A percentile compares a stretch with the other conserved stretches of the same genome.
Evolutionary conservation across 768 basidiomycete species (phyloP).

Genomic region (Agaricus blazei): DNA sequence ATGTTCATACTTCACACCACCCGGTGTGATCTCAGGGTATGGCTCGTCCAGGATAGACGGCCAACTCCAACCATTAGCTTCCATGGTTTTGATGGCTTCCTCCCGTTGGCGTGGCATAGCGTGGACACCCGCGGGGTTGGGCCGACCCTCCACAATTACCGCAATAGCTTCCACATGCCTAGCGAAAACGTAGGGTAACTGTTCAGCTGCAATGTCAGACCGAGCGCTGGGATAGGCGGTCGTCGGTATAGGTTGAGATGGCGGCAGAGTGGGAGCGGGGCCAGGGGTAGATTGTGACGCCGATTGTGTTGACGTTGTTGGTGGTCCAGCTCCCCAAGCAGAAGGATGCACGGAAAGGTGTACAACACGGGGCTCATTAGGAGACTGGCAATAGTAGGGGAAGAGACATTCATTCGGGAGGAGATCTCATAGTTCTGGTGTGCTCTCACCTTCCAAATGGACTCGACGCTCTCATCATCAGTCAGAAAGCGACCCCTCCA

Average conservation of each 20-base stretch:
- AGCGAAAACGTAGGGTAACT: constrained; percentile 31
- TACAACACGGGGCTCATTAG: constrained; percentile 54
- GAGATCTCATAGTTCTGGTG: not conserved
- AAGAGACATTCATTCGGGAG: not conserved
- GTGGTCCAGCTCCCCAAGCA: constrained; percentile 61
- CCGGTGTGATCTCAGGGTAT: constrained; percentile 33
- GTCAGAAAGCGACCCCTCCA: constrained; percentile 66
- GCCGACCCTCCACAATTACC: constrained; percentile 22
- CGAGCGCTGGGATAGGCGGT: not conserved
- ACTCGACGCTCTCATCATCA: constrained; percentile 60
- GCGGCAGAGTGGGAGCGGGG: constrained; percentile 5
- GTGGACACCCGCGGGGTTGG: constrained; percentile 13
- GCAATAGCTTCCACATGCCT: constrained; percentile 41
- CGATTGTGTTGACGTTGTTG: constrained; percentile 20
- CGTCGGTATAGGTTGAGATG: not conserved
- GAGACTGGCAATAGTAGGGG: constrained; percentile 31
- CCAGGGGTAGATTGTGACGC: constrained; percentile 8
- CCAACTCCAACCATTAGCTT: constrained; percentile 42
- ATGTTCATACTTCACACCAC: constrained; percentile 37
- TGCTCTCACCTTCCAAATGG: constrained; percentile 63
- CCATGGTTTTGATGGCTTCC: constrained; percentile 28
- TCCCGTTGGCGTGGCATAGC: constrained; percentile 16
- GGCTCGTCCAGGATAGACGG: constrained; percentile 43
- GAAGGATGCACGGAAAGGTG: constrained; percentile 80
- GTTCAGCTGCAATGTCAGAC: constrained; percentile 14